Evolutionary conservation across 2,329 filamentous ascomycete genomes (phyloP).

Genomic region (Trichophyton rubrum): DNA sequence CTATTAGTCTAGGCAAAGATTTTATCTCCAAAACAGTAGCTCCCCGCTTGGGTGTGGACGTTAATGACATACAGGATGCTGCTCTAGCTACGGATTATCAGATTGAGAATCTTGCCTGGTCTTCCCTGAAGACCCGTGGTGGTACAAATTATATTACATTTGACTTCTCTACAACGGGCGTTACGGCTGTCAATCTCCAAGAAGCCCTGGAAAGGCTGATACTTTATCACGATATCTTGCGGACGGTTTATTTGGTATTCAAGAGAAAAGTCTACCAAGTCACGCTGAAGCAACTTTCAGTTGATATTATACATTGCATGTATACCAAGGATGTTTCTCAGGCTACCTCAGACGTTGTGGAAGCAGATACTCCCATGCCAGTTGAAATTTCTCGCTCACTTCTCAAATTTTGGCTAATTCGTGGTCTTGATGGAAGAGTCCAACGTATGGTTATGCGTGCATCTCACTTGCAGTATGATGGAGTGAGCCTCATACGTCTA

Average conservation of each 20-base stretch:
- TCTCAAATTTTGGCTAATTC: background rate
- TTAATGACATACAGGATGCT: background rate
- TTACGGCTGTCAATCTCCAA: background rate
- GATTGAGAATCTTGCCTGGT: background rate
- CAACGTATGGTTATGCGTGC: conserved; percentile 43
- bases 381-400: background rate
- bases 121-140: background rate
- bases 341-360: background rate
- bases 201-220: background rate
- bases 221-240: background rate
- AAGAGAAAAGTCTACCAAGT: background rate
- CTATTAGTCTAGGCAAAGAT: background rate
- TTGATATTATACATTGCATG: background rate
- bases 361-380: background rate
- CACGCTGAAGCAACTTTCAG: background rate
- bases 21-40: background rate
- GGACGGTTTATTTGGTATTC: background rate
- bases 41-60: background rate
- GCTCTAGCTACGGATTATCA: background rate
- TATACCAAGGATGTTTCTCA: background rate
- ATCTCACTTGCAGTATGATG: conserved; percentile 53
- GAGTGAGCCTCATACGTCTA: conserved; percentile 45
- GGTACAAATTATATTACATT: background rate
- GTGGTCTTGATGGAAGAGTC: background rate
- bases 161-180: background rate